phyloP scores from a whole-genome alignment of 2,329 filamentous ascomycete genomes.

The Fusarium vanettenii region DNA sequence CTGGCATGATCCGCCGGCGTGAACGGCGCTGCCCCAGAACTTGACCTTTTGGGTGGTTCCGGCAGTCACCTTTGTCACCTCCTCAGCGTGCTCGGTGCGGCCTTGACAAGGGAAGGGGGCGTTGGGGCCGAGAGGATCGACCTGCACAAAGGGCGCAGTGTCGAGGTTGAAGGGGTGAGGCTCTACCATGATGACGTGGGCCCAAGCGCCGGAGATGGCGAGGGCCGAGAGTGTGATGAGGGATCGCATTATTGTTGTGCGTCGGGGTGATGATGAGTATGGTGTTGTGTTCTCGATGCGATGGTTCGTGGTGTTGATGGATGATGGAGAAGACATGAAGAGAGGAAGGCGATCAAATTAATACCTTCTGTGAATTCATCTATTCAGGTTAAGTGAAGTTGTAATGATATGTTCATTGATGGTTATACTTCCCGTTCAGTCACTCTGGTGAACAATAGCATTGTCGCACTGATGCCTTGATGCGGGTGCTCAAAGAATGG shows the following conservation, averaged over 20 bases:
- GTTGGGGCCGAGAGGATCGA: constrained; percentile 29
- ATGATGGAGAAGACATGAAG: not conserved
- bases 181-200: constrained; percentile 44
- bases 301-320: not conserved
- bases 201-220: not conserved
- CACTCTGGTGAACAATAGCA: not conserved
- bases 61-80: constrained; percentile 39
- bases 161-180: constrained; percentile 46
- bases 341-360: not conserved
- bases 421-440: not conserved
- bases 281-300: not conserved
- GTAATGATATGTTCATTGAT: not conserved
- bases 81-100: constrained; percentile 28
- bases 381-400: not conserved
- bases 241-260: constrained; percentile 3
- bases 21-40: constrained; percentile 44
- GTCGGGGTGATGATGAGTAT: not conserved
- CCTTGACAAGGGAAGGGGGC: constrained; percentile 43
- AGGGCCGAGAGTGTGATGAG: constrained; percentile 6
- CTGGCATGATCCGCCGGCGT: constrained; percentile 43
- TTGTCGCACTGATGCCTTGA: not conserved
- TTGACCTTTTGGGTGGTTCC: constrained; percentile 37
- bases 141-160: constrained; percentile 36
- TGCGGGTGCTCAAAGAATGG: not conserved
- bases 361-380: not conserved